phyloP scores from a whole-genome alignment of 75 land plant genomes.

The Isoetes taiwanensis region DNA sequence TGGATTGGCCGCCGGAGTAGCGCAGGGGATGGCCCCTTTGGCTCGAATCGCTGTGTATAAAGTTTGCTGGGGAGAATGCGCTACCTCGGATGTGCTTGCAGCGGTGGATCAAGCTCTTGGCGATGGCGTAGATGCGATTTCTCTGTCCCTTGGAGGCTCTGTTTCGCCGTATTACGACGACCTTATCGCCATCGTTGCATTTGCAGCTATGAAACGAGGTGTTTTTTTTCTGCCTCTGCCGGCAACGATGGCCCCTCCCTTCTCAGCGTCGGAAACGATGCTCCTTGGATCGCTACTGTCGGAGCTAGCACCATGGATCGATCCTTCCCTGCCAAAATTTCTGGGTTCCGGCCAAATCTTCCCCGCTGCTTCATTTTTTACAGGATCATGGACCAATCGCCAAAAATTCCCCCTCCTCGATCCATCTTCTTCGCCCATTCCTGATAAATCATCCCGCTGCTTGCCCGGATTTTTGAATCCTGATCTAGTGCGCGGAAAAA shows the following conservation, averaged over 20 bases:
- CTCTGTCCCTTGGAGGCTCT: conserved; percentile 48
- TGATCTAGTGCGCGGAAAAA: conserved; percentile 47
- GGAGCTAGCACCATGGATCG: conserved; percentile 64
- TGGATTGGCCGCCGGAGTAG: conserved; percentile 44
- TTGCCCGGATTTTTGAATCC: conserved; percentile 38
- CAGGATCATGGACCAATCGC: too few species aligned
- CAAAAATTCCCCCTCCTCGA: too few species aligned
- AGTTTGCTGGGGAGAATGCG: conserved; percentile 63
- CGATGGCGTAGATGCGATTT: conserved; percentile 61
- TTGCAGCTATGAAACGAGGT: conserved; percentile 30
- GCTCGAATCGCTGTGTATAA: conserved; percentile 64
- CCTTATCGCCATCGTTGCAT: conserved; percentile 43
- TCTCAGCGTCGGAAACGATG: conserved; percentile 39
- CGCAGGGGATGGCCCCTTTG: conserved; percentile 55
- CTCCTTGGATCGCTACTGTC: conserved; percentile 74
- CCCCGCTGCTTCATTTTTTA: too few species aligned
- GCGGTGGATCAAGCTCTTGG: conserved; percentile 60
- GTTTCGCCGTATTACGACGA: conserved; percentile 22
- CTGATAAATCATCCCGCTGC: too few species aligned
- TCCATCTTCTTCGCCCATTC: too few species aligned
- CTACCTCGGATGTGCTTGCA: conserved; percentile 53
- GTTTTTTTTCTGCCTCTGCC: conserved; percentile 41
- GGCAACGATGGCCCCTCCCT: conserved; percentile 54
- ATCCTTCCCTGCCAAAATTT: conserved; percentile 17
- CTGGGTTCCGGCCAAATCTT: conserved; percentile 39